Evolutionary conservation across 202 grass and related monocot genomes (phyloP).

Genomic region (Panicum hallii): DNA sequence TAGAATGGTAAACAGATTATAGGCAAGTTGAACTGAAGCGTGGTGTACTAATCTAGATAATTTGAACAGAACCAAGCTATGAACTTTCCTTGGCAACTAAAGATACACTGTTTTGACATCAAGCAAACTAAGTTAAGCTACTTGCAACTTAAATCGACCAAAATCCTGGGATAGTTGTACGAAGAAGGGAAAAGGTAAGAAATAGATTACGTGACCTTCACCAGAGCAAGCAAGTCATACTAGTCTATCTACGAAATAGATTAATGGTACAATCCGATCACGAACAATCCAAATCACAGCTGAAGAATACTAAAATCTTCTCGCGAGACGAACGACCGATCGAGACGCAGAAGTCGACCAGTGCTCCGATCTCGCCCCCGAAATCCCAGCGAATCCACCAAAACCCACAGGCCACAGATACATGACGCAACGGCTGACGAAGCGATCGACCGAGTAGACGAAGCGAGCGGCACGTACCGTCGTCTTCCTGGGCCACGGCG

Average conservation of each 20-base stretch:
- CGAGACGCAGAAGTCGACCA: slow-evolving; percentile 22
- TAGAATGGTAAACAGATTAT: neutral
- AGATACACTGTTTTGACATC: neutral
- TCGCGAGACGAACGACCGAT: slow-evolving; percentile 12
- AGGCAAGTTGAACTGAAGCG: slow-evolving; percentile 3
- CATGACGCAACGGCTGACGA: neutral
- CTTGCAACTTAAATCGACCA: slow-evolving; percentile 1
- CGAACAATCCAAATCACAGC: slow-evolving; percentile 13
- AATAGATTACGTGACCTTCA: neutral
- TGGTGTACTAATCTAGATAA: neutral
- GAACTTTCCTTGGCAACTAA: slow-evolving; percentile 1
- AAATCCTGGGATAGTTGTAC: neutral
- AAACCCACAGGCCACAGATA: slow-evolving; percentile 22
- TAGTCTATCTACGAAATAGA: slow-evolving; percentile 13
- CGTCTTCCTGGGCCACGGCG: slow-evolving; percentile 56
- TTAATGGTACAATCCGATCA: neutral
- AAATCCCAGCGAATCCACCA: slow-evolving; percentile 37
- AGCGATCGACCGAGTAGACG: slow-evolving; percentile 4
- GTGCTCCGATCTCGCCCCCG: slow-evolving; percentile 32
- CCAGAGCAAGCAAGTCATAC: neutral
- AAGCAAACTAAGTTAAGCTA: slow-evolving; percentile 17
- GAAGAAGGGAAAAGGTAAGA: neutral
- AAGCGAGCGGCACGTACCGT: slow-evolving; percentile 52
- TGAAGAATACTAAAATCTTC: neutral
- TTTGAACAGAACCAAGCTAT: neutral